Evolutionary conservation across 495 filamentous ascomycete species (phyloP), one percentile per base, ranked within the genome.

Genomic region (Penicillium silybi): DNA sequence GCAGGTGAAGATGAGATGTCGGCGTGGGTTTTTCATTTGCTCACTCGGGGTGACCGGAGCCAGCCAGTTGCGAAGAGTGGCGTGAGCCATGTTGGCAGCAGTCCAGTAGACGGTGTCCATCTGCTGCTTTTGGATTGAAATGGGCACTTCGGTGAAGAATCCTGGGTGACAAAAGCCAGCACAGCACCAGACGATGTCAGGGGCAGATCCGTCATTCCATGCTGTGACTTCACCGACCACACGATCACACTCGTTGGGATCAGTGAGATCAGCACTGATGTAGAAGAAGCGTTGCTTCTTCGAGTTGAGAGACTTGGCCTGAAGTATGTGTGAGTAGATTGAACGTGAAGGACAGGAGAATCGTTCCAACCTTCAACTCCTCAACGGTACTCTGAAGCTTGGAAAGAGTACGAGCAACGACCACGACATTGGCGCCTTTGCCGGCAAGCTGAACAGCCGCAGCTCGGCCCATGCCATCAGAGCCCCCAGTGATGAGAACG

Each of bases 51-150:
- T 34, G 43, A 73, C 56, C 15, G 75, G 72, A 11, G 64, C 61
- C 19, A 81, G 69, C 79, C 79, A 82, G 48, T 67, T 68, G 39
- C 64, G 68, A 32, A 80, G 59, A 20, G 68, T 70, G 18, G 81
- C 78, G 64, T 95, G 89, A 37, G 92, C 88, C 61, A 92, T 88
- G 64, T 95, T 89, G 38, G 86, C 86, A n/a, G 82, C 82, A 32
- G 90, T 86, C 78, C 87, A 95, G 74, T 90, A 98, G 64, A 97
- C 93, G 38, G 87, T 83, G 64, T 91, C 87, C 84, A 97, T 95
- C 70, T 96, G 90, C 59, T 79, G 70, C 19, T 85, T 80, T 50
- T 92, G 70, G 11, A 75, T 76, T 19, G 82, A 64, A n/a, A 86
- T 62, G 19, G 81, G 70, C 15, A 79, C 80, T 51, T 96, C 88